A percentile compares a stretch with the other conserved stretches of the same genome.
Conservation (phyloP, 2,329 filamentous ascomycete genomes). For the Diaporthe humulicola region DNA sequence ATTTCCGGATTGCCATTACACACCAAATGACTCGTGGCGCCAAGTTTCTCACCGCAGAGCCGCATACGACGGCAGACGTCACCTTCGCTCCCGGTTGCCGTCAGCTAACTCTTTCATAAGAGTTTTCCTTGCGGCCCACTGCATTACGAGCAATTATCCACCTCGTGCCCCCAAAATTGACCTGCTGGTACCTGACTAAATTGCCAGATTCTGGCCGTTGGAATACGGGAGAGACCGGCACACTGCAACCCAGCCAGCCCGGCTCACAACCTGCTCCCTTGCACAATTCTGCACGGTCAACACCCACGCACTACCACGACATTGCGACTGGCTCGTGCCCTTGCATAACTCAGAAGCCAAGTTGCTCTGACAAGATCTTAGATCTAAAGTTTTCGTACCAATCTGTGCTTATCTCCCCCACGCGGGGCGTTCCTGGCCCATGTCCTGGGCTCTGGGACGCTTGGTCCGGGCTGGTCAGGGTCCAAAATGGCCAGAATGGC, state of each 20-base stretch:
- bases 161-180: slow-evolving; percentile 11
- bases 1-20: slow-evolving; percentile 34
- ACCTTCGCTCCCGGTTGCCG: not conserved
- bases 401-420: slow-evolving; percentile 37
- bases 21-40: slow-evolving; percentile 37
- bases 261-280: not conserved
- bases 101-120: slow-evolving; percentile 39
- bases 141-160: slow-evolving; percentile 37
- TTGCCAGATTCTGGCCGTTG: not conserved
- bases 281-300: slow-evolving; percentile 3
- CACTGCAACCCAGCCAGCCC: not conserved
- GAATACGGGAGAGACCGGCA: slow-evolving; percentile 15
- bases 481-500: slow-evolving; percentile 18
- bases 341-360: slow-evolving; percentile 4
- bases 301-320: not conserved
- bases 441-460: not conserved
- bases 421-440: slow-evolving; percentile 35
- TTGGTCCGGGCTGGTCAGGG: slow-evolving; percentile 14
- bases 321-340: slow-evolving; percentile 22
- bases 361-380: slow-evolving; percentile 41
- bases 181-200: slow-evolving; percentile 28
- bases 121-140: slow-evolving; percentile 34
- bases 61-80: slow-evolving; percentile 30
- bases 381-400: slow-evolving; percentile 35
- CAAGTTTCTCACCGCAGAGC: slow-evolving; percentile 38